phyloP scores from a whole-genome alignment of 345 rosid species.

The Leavenworthia alabamica region DNA sequence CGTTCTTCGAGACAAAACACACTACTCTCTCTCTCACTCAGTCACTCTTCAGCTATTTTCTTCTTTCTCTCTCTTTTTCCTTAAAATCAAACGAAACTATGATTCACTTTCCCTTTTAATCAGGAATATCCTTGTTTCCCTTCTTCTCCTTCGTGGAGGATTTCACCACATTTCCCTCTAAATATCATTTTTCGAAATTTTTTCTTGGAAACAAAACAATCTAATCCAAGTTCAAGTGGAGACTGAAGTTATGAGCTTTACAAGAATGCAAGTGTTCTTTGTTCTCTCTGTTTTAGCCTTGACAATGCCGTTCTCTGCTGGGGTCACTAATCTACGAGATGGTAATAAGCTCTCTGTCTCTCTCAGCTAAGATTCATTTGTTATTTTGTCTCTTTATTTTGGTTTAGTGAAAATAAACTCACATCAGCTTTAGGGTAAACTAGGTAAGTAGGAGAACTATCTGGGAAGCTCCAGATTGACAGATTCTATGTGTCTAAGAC shows the following conservation, averaged over 20 bases:
- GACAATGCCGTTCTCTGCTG: constrained; percentile 40
- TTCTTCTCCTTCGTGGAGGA: neutral
- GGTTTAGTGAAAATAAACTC: neutral
- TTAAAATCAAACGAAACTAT: constrained; percentile 21
- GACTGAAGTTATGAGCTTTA: constrained; percentile 38
- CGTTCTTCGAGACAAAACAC: constrained; percentile 34
- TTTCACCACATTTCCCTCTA: constrained; percentile 31
- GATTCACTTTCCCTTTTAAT: constrained; percentile 32
- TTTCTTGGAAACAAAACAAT: neutral
- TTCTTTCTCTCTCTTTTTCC: constrained; percentile 32
- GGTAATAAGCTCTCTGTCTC: constrained; percentile 35
- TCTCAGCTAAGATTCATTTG: neutral
- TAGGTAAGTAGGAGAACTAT: neutral
- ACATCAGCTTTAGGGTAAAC: neutral
- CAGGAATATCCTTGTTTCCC: constrained; percentile 17
- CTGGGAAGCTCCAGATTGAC: neutral
- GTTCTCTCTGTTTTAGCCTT: constrained; percentile 36
- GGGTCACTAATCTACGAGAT: constrained; percentile 54
- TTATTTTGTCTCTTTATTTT: neutral
- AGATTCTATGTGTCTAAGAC: too few species aligned
- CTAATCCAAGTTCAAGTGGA: constrained; percentile 6
- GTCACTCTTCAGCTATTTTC: constrained; percentile 10
- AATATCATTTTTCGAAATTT: neutral
- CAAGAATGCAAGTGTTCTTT: constrained; percentile 26
- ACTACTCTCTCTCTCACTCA: constrained; percentile 10